A percentile compares a stretch with the other conserved stretches of the same genome.
phyloP scores from a whole-genome alignment of 2,329 filamentous ascomycete species.

The Penicillium sp. region DNA sequence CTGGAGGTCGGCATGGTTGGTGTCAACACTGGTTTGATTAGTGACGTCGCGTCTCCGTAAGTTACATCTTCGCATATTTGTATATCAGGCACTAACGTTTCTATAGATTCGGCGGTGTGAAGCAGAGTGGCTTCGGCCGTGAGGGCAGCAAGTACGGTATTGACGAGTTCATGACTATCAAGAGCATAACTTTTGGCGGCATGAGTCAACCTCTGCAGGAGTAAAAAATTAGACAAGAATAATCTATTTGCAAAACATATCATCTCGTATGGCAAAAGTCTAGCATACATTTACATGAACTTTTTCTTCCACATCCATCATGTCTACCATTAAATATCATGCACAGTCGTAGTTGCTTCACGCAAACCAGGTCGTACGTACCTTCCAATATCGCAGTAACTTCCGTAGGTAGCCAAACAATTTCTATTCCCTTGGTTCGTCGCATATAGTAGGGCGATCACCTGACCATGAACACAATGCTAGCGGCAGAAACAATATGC shows the following conservation, averaged over 20 bases:
- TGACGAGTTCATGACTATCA: constrained; percentile 65
- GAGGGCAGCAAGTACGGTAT: constrained; percentile 72
- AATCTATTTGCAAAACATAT: background rate
- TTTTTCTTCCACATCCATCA: background rate
- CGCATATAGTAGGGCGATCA: background rate
- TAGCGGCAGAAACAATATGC: constrained; percentile 1
- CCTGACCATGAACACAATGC: background rate
- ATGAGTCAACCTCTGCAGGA: constrained; percentile 52
- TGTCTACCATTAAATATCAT: background rate
- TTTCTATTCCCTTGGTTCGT: background rate
- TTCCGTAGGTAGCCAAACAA: background rate
- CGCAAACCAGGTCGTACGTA: background rate
- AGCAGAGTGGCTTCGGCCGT: constrained; percentile 70
- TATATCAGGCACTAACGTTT: constrained; percentile 11
- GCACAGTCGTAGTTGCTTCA: background rate
- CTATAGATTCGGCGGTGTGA: constrained; percentile 65
- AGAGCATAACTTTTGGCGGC: constrained; percentile 59
- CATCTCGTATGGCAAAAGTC: background rate
- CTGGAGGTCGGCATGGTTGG: constrained; percentile 45
- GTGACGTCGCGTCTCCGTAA: constrained; percentile 45
- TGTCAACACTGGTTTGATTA: constrained; percentile 63
- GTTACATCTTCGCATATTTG: constrained; percentile 13
- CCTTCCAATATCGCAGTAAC: background rate
- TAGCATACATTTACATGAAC: background rate
- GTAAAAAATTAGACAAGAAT: constrained; percentile 11